Conservation (phyloP, 2,329 filamentous ascomycete species). For the Byssochlamys sp. region DNA sequence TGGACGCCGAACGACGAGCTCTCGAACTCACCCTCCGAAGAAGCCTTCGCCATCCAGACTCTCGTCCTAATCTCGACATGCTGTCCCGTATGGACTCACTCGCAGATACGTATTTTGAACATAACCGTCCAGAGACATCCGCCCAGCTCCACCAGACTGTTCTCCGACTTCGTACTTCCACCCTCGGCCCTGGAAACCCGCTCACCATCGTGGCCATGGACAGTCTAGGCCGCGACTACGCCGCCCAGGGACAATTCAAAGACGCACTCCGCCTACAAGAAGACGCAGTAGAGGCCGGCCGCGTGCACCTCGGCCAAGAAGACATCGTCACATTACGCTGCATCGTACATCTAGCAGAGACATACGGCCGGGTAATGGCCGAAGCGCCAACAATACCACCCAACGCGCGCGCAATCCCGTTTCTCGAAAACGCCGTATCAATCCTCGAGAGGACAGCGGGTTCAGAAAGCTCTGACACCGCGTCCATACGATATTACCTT, state of each 20-base stretch:
- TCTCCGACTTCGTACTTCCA: constrained; percentile 5
- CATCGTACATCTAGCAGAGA: constrained; percentile 8
- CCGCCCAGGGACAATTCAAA: constrained; percentile 5
- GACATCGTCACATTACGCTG: constrained; percentile 7
- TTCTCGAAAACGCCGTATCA: constrained; percentile 4
- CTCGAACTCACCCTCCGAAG: constrained; percentile 1
- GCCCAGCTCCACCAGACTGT: constrained; percentile 6
- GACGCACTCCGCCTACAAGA: constrained; percentile 8
- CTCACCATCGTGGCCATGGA: constrained; percentile 9
- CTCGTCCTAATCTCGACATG: constrained; percentile 3
- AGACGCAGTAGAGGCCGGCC: constrained; percentile 8
- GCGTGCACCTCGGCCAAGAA: constrained; percentile 5
- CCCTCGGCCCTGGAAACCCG: constrained; percentile 7
- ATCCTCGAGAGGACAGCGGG: constrained; percentile 7
- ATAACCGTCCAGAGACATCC: constrained; percentile 3
- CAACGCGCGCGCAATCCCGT: constrained; percentile 1
- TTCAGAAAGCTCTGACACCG: constrained; percentile 5
- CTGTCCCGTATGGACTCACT: constrained; percentile 6
- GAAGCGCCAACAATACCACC: constrained; percentile 6
- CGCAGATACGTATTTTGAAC: constrained; percentile 6
- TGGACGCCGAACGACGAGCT: constrained; percentile 3
- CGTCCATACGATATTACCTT: constrained; percentile 8
- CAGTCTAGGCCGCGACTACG: constrained; percentile 8
- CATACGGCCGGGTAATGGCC: constrained; percentile 6
- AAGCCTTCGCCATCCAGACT: neutral